phyloP scores from a whole-genome alignment of 805 yeast genomes.

The Phaffomyces opuntiae region DNA sequence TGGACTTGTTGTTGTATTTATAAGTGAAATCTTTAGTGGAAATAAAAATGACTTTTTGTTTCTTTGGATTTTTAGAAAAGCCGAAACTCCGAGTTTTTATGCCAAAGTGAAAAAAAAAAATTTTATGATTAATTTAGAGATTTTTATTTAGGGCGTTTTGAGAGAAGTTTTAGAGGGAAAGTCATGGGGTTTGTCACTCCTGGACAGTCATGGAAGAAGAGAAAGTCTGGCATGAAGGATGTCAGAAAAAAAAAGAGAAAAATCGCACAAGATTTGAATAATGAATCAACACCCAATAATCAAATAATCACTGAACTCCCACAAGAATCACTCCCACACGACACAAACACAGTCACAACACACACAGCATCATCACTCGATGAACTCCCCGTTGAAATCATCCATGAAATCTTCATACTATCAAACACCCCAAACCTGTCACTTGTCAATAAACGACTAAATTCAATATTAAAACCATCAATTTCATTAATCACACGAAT shows the following conservation, averaged over 20 bases:
- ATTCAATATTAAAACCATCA: conserved; percentile 22
- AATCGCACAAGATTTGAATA: not conserved
- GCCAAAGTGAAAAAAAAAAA: too few relatives aligned
- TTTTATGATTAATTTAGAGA: too few relatives aligned
- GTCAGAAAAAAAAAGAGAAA: not conserved
- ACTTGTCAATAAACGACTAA: conserved; percentile 26
- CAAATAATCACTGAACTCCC: too few relatives aligned
- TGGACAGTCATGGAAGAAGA: not conserved
- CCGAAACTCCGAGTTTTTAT: not conserved
- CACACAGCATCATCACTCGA: not conserved
- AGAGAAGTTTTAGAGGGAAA: too few relatives aligned
- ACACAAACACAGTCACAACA: too few relatives aligned
- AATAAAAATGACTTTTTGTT: too few relatives aligned
- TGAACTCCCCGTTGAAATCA: conserved; percentile 36
- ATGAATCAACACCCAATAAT: not conserved
- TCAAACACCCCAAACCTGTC: conserved; percentile 30
- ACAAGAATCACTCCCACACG: too few relatives aligned
- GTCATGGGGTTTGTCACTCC: conserved; percentile 4
- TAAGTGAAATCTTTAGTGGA: too few relatives aligned
- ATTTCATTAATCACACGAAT: conserved; percentile 15
- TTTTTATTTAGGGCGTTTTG: too few relatives aligned
- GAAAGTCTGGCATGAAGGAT: not conserved
- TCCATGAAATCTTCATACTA: conserved; percentile 32
- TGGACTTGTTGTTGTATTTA: too few relatives aligned
- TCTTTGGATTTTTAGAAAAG: not conserved